Evolutionary conservation across 2,329 filamentous ascomycete species (phyloP).

Genomic region (Calonectria naviculata): DNA sequence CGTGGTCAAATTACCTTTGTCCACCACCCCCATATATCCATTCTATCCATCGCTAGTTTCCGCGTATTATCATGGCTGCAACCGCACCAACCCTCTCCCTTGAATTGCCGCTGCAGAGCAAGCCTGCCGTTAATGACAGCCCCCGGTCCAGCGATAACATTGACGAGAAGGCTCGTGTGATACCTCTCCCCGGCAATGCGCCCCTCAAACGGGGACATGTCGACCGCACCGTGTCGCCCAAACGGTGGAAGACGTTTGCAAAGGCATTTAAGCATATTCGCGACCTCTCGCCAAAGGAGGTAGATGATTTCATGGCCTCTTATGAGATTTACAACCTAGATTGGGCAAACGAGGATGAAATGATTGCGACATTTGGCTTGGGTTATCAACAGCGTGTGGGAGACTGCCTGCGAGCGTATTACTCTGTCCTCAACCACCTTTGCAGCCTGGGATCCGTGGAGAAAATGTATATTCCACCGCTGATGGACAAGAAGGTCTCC

Average conservation of each 20-base stretch:
- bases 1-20: background rate
- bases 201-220: background rate
- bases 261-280: constrained; percentile 18
- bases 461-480: constrained; percentile 22
- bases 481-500: constrained; percentile 18
- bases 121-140: background rate
- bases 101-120: background rate
- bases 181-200: background rate
- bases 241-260: constrained; percentile 15
- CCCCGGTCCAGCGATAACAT: constrained; percentile 10
- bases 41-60: background rate
- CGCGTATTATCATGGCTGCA: background rate
- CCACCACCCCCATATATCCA: background rate
- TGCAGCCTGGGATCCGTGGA: constrained; percentile 22
- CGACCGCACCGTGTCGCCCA: background rate
- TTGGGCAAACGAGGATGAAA: constrained; percentile 14
- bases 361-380: constrained; percentile 11
- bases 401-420: constrained; percentile 16
- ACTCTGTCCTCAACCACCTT: constrained; percentile 19
- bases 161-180: constrained; percentile 1
- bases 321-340: constrained; percentile 24
- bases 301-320: constrained; percentile 21
- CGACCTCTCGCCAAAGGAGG: constrained; percentile 8
- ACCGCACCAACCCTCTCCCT: background rate
- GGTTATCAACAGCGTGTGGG: constrained; percentile 19